Base-by-base conservation (phyloP, 345 rosid genomes). In the Acer campestre region DNA sequence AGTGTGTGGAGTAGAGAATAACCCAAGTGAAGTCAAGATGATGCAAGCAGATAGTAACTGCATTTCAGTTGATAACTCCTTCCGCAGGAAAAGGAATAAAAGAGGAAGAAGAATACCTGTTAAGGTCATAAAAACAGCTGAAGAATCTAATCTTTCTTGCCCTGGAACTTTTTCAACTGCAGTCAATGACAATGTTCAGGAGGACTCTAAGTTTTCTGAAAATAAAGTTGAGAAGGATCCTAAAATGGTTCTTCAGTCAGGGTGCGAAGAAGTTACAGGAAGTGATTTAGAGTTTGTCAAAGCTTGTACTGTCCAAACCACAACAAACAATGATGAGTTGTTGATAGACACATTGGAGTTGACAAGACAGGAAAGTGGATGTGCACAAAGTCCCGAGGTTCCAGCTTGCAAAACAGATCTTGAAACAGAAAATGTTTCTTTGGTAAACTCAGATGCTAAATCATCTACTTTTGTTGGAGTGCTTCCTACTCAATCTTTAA, bases 61-160 rank as follows among this genome's bases (percentile, higher is more conserved):
- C 62, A 25, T 46, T 65, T 75, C 77, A 59, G 70, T 64, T 74
- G 14, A 70, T 11, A 71, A 53, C 61, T 67, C 86, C 20, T 78
- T 81, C 73, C 71, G 31, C 48, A 79, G 58, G 74, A 88, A 85
- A 81, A 84, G 85, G 72, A 89, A 86, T 79, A 85, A 89, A 78
- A 77, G 71, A 81, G 63, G 27, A 80, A 65, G 59, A 59, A 87
- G 63, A 58, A 64, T 67, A 71, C 58, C 62, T 67, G 62, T 63
- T 77, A 78, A 61, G 77, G 51, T 48, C 27, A 27, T 35, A 40
- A 75, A 67, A 65, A 63, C 48, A 29, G 77, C 62, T 75, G 78
- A 70, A 75, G 70, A 67, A 64, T 51, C 80, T 74, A 67, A 74
- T 69, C 44, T 61, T 66, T 67, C 70, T 25, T 74, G 71, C 64